Conservation (phyloP, 495 filamentous ascomycete species). For the Bryoglossum gracile region DNA sequence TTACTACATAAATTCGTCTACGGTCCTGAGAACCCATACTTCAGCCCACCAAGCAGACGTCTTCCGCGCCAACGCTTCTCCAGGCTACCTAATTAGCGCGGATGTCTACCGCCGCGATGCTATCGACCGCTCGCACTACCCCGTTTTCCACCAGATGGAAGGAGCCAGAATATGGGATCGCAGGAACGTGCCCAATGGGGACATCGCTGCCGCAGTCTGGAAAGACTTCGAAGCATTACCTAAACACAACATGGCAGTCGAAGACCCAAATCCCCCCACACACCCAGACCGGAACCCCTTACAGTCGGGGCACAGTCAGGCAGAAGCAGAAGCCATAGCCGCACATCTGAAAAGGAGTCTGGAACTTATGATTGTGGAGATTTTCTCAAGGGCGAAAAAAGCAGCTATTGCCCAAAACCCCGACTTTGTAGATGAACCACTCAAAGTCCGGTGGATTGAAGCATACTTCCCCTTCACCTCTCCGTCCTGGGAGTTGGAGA, state of each 20-base stretch:
- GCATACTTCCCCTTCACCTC: slow-evolving; percentile 96
- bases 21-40: slow-evolving; percentile 86
- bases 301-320: slow-evolving; percentile 59
- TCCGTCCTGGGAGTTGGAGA: slow-evolving; percentile 92
- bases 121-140: slow-evolving; percentile 90
- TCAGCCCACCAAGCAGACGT: slow-evolving; percentile 86
- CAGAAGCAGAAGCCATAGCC: slow-evolving; percentile 75
- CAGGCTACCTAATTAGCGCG: slow-evolving; percentile 85
- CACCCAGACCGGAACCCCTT: slow-evolving; percentile 78
- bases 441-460: slow-evolving; percentile 89
- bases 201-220: slow-evolving; percentile 56
- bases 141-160: slow-evolving; percentile 98
- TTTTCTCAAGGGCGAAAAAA: slow-evolving; percentile 72
- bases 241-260: slow-evolving; percentile 61
- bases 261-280: slow-evolving; percentile 76
- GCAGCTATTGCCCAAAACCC: slow-evolving; percentile 50
- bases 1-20: slow-evolving; percentile 85
- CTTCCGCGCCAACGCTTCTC: slow-evolving; percentile 64
- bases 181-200: slow-evolving; percentile 42
- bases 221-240: slow-evolving; percentile 64
- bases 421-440: slow-evolving; percentile 44
- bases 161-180: slow-evolving; percentile 89
- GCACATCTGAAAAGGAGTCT: slow-evolving; percentile 85
- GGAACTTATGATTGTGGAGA: slow-evolving; percentile 79
- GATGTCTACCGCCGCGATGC: slow-evolving; percentile 96